Evolutionary conservation across 805 yeast species (phyloP), one percentile per base, ranked within the genome.

Genomic region (Cyberlindnera maritima): DNA sequence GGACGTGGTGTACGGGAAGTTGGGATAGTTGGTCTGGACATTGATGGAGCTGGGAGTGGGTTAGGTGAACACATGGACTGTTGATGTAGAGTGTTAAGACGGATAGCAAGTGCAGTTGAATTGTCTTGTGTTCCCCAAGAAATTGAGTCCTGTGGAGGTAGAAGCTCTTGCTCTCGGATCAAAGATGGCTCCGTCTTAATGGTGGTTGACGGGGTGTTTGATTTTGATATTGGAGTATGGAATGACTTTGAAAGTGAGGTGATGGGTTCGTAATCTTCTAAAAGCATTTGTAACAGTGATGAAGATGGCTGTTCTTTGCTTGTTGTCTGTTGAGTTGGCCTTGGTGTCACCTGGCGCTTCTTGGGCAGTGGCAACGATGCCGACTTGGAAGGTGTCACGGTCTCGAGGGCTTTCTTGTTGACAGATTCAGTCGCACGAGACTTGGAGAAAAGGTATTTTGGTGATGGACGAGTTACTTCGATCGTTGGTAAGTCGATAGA

Each of bases 61-160:
- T 23, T 19, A 17, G 29, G 21, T 34, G 46, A 23, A 4, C 10
- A 28, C 9, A 10, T 32, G 10, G 40, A 25, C n/a, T 37, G 19
- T 25, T 40, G 37, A 17, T 40, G 44, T n/a, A 36, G 19, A 2
- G 38, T 13, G 18, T 15, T 29, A 8, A 35, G 26, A 5, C 35
- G 26, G 2, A 26, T 39, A 1, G 39, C 32, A 7, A 47, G 35
- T 4, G 38, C 42, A 3, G 28, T 12, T 3, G 47, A 23, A 33
- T 40, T 33, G 14, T 41, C 41, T 21, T 48, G 46, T 21, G 52
- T 48, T 10, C 52, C 52, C 52, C 52, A 48, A 18, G 48, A 33
- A 21, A 48, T 39, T 1, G 18, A 17, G 3, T 41, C 44, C 11
- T 29, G 18, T 7, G 20, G 9, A 7, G 29, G 39, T 21, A 29